These are phyloP conservation scores for Blechomonas ayalai DNA, from an alignment of 208 protist genomes.

Conservation along the genomic window DNA sequence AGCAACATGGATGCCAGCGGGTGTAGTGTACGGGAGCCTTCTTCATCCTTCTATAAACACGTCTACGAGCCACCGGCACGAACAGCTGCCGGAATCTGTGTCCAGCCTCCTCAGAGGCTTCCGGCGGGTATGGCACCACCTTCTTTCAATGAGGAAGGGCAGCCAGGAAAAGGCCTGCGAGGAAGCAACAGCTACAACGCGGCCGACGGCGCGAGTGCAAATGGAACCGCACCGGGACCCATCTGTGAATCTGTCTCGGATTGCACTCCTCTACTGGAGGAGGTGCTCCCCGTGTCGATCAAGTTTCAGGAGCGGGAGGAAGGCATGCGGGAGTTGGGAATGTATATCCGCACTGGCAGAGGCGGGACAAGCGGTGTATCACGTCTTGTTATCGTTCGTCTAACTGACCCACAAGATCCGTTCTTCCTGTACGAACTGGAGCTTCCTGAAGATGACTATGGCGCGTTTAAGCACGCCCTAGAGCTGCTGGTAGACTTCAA, in stretches of 20 bases:
- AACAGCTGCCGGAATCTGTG: too few relatives aligned
- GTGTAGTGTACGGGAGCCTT: too few relatives aligned
- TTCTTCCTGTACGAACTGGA: constrained; percentile 83
- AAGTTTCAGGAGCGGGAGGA: constrained; percentile 33
- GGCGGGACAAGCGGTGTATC: constrained; percentile 32
- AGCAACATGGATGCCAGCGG: too few relatives aligned
- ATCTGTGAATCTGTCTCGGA: too few relatives aligned
- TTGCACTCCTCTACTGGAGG: constrained; percentile 26
- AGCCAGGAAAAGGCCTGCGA: too few relatives aligned
- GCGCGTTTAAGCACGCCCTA: constrained; percentile 58
- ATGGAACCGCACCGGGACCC: too few relatives aligned
- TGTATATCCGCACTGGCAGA: constrained; percentile 23
- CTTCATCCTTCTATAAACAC: too few relatives aligned
- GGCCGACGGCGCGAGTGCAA: neutral
- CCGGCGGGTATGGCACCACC: too few relatives aligned
- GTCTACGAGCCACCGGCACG: too few relatives aligned
- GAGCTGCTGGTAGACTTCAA: constrained; percentile 81
- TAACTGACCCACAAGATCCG: constrained; percentile 71
- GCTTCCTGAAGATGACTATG: constrained; percentile 82
- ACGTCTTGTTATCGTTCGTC: constrained; percentile 38
- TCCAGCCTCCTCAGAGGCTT: too few relatives aligned
- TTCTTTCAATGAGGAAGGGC: too few relatives aligned
- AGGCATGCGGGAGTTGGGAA: constrained; percentile 16
- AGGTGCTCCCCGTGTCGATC: constrained; percentile 24
- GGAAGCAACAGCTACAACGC: neutral